Base-by-base conservation (phyloP, 73 alveolate genomes). In the Stentor roeselii region DNA sequence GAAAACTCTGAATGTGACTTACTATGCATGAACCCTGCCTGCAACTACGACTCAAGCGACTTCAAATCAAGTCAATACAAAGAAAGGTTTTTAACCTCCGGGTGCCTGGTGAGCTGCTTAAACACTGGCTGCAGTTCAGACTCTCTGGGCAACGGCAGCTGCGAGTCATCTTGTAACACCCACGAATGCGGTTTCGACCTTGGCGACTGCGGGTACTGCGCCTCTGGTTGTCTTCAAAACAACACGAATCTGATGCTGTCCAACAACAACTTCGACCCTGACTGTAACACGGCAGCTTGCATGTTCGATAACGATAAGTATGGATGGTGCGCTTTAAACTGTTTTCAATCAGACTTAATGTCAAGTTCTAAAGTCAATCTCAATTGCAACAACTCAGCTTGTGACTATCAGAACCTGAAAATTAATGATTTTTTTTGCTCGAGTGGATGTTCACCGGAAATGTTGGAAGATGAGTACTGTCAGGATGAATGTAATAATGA, bases 171-270 rank as follows among this genome's bases (percentile, higher is more conserved):
- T 27, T 67, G 80, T 2, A 67, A 67, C 2, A 30, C n/a, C 14
- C 14, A 27, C 11, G 80, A 67, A 2, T 67, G 80, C 37, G 80
- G 80, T 11, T 67, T 67, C 37, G 80, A 67, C 37, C 37, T 67
- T 21, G 80, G 80, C 2, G 80, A 67, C 37, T 67, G 80, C 34
- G 80, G 80, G 21, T 67, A 67, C 2, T 67, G 80, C 41, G 80
- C 80, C 1, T 40, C n/a, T 27, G 80, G 80, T 21, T 67, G 80
- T 67, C 15, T 21, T 58, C 27, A 58, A 21, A 58, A 58, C 27
- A 21, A 31, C 74, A 1, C 80, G 27, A 21, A 21, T 27, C 27
- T 1, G 0, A 67, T 67, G 42, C 80, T 67, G 27, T 36, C 27
- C 21, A 67, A 67, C 37, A 30, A n/a, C 37, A 30, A n/a, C 27